These are phyloP conservation scores for Hyaloraphidium curvatum DNA, from an alignment of 192 early-diverging fungal species.

Conservation along the genomic window DNA sequence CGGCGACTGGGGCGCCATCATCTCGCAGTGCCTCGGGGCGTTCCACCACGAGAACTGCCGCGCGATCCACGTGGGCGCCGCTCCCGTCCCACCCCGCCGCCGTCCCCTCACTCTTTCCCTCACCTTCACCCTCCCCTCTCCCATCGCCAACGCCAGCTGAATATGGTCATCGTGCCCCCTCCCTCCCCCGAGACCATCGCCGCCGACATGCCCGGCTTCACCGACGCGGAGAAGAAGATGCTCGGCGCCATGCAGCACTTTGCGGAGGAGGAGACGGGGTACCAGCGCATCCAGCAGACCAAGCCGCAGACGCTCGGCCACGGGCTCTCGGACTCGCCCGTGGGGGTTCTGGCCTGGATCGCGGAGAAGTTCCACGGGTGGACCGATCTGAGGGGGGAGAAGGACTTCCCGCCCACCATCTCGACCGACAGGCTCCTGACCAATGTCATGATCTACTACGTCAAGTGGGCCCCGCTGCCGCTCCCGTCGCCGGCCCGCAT, in stretches of 20 bases:
- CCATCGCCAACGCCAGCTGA: background rate
- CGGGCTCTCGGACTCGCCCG: conserved; percentile 17
- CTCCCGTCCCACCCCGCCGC: too few relatives aligned
- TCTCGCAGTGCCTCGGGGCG: conserved; percentile 14
- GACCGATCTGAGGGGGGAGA: conserved; percentile 7
- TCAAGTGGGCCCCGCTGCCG: too few relatives aligned
- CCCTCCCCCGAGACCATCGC: background rate
- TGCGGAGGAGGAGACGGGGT: conserved; percentile 23
- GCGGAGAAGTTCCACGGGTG: conserved; percentile 25
- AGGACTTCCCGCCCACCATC: conserved; percentile 10
- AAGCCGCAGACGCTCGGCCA: conserved; percentile 28
- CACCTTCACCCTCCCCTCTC: background rate
- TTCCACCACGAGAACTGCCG: conserved; percentile 18
- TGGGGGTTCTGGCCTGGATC: conserved; percentile 32
- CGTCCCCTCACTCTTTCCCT: background rate
- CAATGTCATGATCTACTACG: conserved; percentile 34
- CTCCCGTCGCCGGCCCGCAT: too few relatives aligned
- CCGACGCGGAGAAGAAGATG: background rate
- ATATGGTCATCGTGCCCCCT: background rate
- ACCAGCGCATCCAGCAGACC: conserved; percentile 24
- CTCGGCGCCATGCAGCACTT: too few relatives aligned
- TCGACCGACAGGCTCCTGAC: conserved; percentile 27
- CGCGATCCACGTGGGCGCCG: conserved; percentile 17
- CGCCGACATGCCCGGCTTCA: background rate
- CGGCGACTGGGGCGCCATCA: background rate